Conservation (phyloP, 139 green algal species). For the Picochlorum sp. region DNA sequence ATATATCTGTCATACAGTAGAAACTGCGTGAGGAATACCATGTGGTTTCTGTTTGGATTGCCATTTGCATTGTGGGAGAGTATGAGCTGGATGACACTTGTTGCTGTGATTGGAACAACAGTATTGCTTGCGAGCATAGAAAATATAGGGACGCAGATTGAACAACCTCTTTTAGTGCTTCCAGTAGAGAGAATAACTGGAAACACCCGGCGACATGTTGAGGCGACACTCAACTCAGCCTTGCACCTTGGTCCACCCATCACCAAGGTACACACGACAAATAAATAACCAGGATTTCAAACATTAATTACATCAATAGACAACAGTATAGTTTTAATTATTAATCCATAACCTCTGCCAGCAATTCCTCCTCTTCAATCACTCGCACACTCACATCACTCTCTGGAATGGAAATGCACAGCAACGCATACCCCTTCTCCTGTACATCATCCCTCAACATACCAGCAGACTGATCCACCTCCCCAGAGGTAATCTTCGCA, state of each 20-base stretch:
- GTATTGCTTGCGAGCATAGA: constrained; percentile 26
- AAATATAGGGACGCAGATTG: constrained; percentile 23
- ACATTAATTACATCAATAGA: background rate
- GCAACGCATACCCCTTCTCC: constrained; percentile 62
- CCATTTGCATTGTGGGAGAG: constrained; percentile 37
- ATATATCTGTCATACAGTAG: constrained; percentile 21
- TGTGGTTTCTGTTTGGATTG: constrained; percentile 55
- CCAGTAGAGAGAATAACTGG: constrained; percentile 2
- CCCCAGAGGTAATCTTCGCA: constrained; percentile 50
- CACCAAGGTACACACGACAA: too few relatives aligned
- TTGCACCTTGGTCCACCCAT: background rate
- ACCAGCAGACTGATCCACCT: constrained; percentile 69
- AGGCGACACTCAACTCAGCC: background rate
- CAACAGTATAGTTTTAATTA: too few relatives aligned
- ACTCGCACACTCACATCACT: constrained; percentile 8
- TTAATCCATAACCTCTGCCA: constrained; percentile 7
- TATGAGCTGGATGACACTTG: constrained; percentile 12
- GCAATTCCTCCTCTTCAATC: constrained; percentile 10
- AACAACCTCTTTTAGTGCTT: constrained; percentile 21
- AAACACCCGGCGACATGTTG: background rate
- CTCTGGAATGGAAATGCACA: constrained; percentile 7
- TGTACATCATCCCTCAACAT: constrained; percentile 74
- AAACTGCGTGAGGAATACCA: constrained; percentile 60
- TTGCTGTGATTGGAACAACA: background rate
- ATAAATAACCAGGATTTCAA: too few relatives aligned